Evolutionary conservation across 2,329 filamentous ascomycete species (phyloP).

Genomic region (Talaromyces funiculosus): DNA sequence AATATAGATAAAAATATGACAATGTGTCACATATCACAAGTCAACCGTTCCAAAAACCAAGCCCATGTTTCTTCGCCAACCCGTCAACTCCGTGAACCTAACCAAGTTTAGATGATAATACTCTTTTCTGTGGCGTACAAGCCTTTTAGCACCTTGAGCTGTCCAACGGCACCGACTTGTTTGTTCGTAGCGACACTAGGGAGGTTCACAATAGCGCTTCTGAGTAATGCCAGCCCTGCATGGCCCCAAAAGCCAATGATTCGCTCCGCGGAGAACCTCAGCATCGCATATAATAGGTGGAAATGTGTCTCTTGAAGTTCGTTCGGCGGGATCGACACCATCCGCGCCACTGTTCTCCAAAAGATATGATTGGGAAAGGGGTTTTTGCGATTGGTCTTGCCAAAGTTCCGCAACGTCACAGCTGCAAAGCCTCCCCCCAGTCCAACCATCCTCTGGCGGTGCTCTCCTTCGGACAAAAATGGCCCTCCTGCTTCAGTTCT

Average conservation of each 20-base stretch:
- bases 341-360: slow-evolving; percentile 71
- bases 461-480: slow-evolving; percentile 64
- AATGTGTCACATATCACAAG: not conserved
- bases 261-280: slow-evolving; percentile 65
- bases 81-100: not conserved
- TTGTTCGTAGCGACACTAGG: slow-evolving; percentile 42
- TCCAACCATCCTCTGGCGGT: slow-evolving; percentile 77
- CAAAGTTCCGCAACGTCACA: slow-evolving; percentile 76
- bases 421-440: slow-evolving; percentile 79
- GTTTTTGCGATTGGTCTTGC: slow-evolving; percentile 60
- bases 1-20: not conserved
- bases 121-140: slow-evolving; percentile 33
- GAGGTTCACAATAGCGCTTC: slow-evolving; percentile 67
- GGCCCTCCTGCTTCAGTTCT: slow-evolving; percentile 48
- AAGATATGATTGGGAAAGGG: slow-evolving; percentile 75
- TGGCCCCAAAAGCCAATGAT: slow-evolving; percentile 79
- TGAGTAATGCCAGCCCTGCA: slow-evolving; percentile 65
- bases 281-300: slow-evolving; percentile 64
- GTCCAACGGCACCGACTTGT: slow-evolving; percentile 33
- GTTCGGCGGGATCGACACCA: slow-evolving; percentile 66
- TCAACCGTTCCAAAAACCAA: not conserved
- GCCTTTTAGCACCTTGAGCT: slow-evolving; percentile 34
- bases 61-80: not conserved
- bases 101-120: slow-evolving; percentile 21
- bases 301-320: slow-evolving; percentile 69